phyloP scores from a whole-genome alignment of 768 basidiomycete genomes.

The Phylloporus scabripes region DNA sequence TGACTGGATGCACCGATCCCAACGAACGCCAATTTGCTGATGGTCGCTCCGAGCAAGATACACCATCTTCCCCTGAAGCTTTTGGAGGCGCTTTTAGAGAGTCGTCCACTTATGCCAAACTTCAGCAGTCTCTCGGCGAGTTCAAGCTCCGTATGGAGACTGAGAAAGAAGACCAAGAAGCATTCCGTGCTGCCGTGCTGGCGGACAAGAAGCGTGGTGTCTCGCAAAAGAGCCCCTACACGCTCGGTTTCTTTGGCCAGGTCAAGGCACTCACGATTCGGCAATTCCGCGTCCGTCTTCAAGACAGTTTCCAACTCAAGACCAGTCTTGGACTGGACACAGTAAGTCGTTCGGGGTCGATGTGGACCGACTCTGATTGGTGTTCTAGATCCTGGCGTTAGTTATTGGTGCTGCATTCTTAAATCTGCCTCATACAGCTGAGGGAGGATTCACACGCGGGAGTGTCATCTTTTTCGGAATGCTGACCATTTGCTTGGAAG shows the following conservation, averaged over 20 bases:
- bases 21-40: conserved; percentile 78
- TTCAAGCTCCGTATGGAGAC: conserved; percentile 54
- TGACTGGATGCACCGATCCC: conserved; percentile 77
- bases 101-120: conserved; percentile 41
- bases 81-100: conserved; percentile 58
- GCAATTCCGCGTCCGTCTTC: conserved; percentile 67
- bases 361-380: neutral
- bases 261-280: conserved; percentile 63
- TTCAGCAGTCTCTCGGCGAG: conserved; percentile 46
- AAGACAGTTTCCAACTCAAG: conserved; percentile 72
- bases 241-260: conserved; percentile 71
- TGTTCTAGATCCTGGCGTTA: conserved; percentile 31
- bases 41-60: conserved; percentile 51
- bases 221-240: conserved; percentile 76
- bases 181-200: conserved; percentile 70
- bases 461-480: conserved; percentile 71
- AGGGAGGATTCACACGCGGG: conserved; percentile 84
- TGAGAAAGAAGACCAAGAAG: conserved; percentile 62
- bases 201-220: conserved; percentile 77
- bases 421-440: conserved; percentile 63
- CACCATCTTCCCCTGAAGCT: conserved; percentile 57
- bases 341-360: conserved; percentile 34
- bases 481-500: conserved; percentile 63
- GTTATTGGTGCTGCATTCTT: conserved; percentile 73
- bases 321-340: conserved; percentile 63